phyloP scores from a whole-genome alignment of 108 stramenopile species.

The Fragilaria radians region DNA sequence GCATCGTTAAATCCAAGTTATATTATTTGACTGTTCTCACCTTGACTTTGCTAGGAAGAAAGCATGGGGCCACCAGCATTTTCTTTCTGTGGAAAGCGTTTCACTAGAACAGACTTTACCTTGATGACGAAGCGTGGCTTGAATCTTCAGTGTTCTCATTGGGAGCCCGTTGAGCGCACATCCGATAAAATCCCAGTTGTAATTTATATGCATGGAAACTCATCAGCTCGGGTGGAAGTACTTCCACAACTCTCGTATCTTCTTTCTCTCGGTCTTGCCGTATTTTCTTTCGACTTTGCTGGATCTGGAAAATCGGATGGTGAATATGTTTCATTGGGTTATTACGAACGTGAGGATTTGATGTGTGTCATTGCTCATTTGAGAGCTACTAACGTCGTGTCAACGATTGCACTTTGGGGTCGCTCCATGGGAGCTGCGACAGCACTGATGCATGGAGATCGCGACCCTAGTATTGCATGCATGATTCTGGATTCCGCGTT shows the following conservation, averaged over 20 bases:
- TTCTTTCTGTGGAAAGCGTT: slow-evolving; percentile 77
- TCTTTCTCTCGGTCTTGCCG: slow-evolving; percentile 84
- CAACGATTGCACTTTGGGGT: slow-evolving; percentile 97
- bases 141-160: slow-evolving; percentile 87
- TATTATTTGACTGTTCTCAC: background rate
- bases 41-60: slow-evolving; percentile 50
- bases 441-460: slow-evolving; percentile 93
- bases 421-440: slow-evolving; percentile 99
- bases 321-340: slow-evolving; percentile 95
- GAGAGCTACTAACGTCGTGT: slow-evolving; percentile 83
- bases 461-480: slow-evolving; percentile 94
- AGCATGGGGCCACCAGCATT: slow-evolving; percentile 79
- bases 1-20: background rate
- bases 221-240: slow-evolving; percentile 81
- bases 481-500: slow-evolving; percentile 98
- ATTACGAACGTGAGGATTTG: slow-evolving; percentile 96
- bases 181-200: slow-evolving; percentile 78
- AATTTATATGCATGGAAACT: slow-evolving; percentile 95
- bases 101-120: slow-evolving; percentile 91
- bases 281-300: slow-evolving; percentile 98
- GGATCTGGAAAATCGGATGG: slow-evolving; percentile 96
- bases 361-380: slow-evolving; percentile 86
- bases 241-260: slow-evolving; percentile 84
- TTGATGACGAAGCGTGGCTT: slow-evolving; percentile 86
- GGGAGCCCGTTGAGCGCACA: slow-evolving; percentile 89